Evolutionary conservation across 768 basidiomycete species (phyloP).

Genomic region (Rhodotorula kratochvilovae): DNA sequence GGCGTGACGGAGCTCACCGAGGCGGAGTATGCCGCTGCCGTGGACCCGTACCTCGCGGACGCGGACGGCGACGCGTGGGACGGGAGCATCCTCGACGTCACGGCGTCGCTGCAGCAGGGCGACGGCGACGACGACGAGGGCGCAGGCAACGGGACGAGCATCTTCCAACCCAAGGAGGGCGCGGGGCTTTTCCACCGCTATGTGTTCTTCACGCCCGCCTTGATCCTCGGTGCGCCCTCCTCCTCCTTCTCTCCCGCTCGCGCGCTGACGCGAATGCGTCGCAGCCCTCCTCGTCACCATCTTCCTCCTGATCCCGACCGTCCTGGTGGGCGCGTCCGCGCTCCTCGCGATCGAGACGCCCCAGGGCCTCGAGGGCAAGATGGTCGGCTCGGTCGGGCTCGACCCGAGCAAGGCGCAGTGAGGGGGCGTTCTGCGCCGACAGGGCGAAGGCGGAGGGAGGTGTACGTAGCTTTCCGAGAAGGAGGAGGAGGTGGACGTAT

Average conservation of each 20-base stretch:
- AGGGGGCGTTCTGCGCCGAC: not conserved
- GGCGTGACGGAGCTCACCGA: not conserved
- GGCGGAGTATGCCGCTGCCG: not conserved
- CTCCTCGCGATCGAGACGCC: conserved; percentile 37
- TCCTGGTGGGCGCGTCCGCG: conserved; percentile 28
- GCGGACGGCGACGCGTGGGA: conserved; percentile 8
- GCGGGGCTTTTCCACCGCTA: conserved; percentile 32
- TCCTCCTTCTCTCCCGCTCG: too few species aligned
- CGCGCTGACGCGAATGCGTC: not conserved
- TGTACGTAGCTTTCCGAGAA: not conserved
- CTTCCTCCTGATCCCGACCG: conserved; percentile 36
- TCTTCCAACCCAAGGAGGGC: conserved; percentile 20
- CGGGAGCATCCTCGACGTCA: not conserved
- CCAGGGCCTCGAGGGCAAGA: conserved; percentile 40
- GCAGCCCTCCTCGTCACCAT: conserved; percentile 37
- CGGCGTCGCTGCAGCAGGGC: not conserved
- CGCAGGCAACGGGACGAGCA: conserved; percentile 29
- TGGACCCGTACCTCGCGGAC: not conserved
- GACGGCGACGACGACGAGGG: not conserved
- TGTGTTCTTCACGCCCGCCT: conserved; percentile 32
- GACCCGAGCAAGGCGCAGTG: conserved; percentile 27
- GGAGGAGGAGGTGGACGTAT: too few species aligned
- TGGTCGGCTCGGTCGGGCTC: conserved; percentile 34
- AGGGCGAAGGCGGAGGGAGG: not conserved
- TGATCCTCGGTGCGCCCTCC: conserved; percentile 27